A percentile compares a stretch with the other conserved stretches of the same genome.
phyloP scores from a whole-genome alignment of 192 early-diverging fungal genomes.

The Rhizoclosmatium globosum region DNA sequence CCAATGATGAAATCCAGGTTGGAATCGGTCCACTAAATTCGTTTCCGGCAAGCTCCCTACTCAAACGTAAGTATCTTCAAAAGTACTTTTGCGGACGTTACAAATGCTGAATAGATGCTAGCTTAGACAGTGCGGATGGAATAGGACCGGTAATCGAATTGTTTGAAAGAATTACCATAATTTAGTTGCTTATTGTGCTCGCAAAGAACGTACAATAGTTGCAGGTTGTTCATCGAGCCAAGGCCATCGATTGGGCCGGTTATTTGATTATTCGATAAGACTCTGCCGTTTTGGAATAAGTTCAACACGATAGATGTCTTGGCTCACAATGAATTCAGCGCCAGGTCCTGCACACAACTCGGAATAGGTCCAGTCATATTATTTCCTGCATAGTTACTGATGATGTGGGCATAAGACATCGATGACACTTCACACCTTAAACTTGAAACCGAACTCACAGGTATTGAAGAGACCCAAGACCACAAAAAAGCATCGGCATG shows the following conservation, averaged over 20 bases:
- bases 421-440: not conserved
- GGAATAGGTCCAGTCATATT: not conserved
- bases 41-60: not conserved
- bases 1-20: not conserved
- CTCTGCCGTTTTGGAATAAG: not conserved
- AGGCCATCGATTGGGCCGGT: not conserved
- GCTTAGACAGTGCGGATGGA: not conserved
- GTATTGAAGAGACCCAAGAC: not conserved
- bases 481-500: not conserved
- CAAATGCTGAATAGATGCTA: not conserved
- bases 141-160: not conserved
- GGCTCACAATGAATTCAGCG: not conserved
- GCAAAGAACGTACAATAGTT: not conserved
- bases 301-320: not conserved
- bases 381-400: not conserved
- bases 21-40: not conserved
- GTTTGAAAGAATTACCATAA: not conserved
- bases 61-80: too few species aligned
- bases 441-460: not conserved
- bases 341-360: not conserved
- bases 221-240: not conserved
- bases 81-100: too few species aligned
- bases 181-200: not conserved
- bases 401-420: not conserved
- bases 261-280: not conserved